These are phyloP conservation scores for Exserohilum rostratum DNA, from an alignment of 2,329 filamentous ascomycete species.

Conservation along the genomic window DNA sequence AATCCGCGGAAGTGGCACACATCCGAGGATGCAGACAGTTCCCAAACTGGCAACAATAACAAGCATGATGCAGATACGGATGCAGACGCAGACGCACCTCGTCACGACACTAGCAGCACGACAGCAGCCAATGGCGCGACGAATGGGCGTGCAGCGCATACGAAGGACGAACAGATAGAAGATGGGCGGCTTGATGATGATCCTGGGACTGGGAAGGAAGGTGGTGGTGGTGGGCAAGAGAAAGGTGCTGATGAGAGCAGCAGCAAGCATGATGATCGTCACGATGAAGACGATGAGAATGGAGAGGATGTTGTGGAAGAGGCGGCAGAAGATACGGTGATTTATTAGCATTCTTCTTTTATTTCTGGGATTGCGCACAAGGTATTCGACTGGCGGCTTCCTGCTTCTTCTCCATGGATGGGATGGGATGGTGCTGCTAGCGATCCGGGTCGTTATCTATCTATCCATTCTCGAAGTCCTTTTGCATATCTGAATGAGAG, in stretches of 20 bases:
- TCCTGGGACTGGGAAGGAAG: constrained; percentile 24
- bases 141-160: constrained; percentile 29
- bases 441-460: too few species aligned
- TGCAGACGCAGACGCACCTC: too few species aligned
- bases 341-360: constrained; percentile 60
- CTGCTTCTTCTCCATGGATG: too few species aligned
- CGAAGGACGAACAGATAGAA: constrained; percentile 33
- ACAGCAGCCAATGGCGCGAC: constrained; percentile 31
- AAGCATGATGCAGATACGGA: constrained; percentile 31
- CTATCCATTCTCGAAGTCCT: too few species aligned
- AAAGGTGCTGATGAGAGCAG: too few species aligned
- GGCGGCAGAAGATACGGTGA: constrained; percentile 87
- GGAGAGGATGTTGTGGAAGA: constrained; percentile 77
- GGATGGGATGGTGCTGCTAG: too few species aligned
- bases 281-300: constrained; percentile 67
- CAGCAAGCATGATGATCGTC: constrained; percentile 20
- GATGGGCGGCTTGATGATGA: constrained; percentile 31
- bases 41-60: constrained; percentile 34
- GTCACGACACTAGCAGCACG: too few species aligned
- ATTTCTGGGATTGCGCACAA: too few species aligned
- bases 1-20: constrained; percentile 27
- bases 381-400: too few species aligned
- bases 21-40: constrained; percentile 22
- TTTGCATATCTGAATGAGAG: too few species aligned
- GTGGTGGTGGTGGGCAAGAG: too few species aligned